Percentiles rank a stretch among this genome's conserved stretches.
Evolutionary conservation across 2,329 filamentous ascomycete genomes (phyloP).

Genomic region (Alternaria infectoria): DNA sequence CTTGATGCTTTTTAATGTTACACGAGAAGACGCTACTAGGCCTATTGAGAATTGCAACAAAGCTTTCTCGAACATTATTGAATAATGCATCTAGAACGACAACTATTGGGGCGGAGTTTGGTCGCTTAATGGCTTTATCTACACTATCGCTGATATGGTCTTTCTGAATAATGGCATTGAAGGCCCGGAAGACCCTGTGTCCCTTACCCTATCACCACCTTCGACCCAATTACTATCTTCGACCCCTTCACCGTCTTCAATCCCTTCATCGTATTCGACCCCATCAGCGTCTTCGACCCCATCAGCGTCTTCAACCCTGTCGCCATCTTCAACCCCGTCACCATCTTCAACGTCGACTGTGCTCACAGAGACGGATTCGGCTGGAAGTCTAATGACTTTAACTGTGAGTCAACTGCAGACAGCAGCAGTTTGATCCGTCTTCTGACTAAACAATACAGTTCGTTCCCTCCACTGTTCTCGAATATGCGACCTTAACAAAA

Average conservation of each 20-base stretch:
- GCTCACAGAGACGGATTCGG: not conserved
- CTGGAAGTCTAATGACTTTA: not conserved
- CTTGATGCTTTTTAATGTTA: not conserved
- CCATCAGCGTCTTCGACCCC: not conserved
- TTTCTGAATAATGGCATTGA: not conserved
- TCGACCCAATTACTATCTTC: too few species aligned
- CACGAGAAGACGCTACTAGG: not conserved
- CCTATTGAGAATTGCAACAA: not conserved
- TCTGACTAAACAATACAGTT: not conserved
- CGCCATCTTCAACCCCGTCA: not conserved
- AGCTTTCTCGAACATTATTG: not conserved
- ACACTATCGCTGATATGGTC: not conserved
- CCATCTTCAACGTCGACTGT: not conserved
- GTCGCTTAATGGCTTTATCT: not conserved
- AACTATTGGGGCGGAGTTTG: not conserved
- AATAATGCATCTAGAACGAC: not conserved
- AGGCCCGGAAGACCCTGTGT: not conserved
- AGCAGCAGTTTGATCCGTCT: not conserved
- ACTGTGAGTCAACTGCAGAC: not conserved
- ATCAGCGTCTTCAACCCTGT: too few species aligned
- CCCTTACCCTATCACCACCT: not conserved
- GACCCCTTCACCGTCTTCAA: not conserved
- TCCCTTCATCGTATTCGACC: not conserved
- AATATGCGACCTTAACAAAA: not conserved
- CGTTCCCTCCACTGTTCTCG: not conserved